Base-by-base conservation (phyloP, 345 rosid species). In the Raphanus raphanistrum region DNA sequence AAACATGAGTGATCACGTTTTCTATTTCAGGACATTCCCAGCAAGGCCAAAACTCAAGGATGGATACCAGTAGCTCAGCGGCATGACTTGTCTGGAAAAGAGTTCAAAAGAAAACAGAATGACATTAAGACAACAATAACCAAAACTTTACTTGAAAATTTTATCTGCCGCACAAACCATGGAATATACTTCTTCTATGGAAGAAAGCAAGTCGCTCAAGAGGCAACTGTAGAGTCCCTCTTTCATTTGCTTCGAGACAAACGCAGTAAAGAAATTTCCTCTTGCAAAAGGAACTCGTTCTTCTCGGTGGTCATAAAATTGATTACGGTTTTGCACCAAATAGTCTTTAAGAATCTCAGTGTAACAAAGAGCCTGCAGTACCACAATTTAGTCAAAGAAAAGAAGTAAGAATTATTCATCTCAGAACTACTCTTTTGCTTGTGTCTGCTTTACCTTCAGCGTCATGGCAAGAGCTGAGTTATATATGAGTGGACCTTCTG, bases 331-430 rank as follows among this genome's bases (percentile, higher is more conserved):
- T 29, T 27, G 25, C 73, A n/a, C 12, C 13, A 78, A 59, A 59
- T 27, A 31, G 62, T 66, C 59, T 35, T 15, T 54, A 50, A 79
- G 63, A 73, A 66, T 21, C 21, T 21, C 21, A 21, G 21, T 50
- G 64, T 67, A 50, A 43, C 62, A 35, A 63, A 79, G 78, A 57
- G 74, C 77, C 82, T 79, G 68, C 68, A 66, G 28, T 13, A 59
- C 35, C 67, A 41, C 63, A 58, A 58, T 4, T 26, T 60, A 41
- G 69, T 25, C 10, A 61, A 29, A n/a, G 2, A 29, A 28, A 31
- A 61, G 25, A 7, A 5, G 38, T 61, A 61, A 29, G 35, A 75
- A 28, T 41, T 16, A 75, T 29, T 16, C 48, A 50, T 74, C 45
- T 67, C 15, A 58, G 45, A 58, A 41, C 13, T 31, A 31, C 66